phyloP scores from a whole-genome alignment of 2,329 filamentous ascomycete species.

The Exophiala calicioides region DNA sequence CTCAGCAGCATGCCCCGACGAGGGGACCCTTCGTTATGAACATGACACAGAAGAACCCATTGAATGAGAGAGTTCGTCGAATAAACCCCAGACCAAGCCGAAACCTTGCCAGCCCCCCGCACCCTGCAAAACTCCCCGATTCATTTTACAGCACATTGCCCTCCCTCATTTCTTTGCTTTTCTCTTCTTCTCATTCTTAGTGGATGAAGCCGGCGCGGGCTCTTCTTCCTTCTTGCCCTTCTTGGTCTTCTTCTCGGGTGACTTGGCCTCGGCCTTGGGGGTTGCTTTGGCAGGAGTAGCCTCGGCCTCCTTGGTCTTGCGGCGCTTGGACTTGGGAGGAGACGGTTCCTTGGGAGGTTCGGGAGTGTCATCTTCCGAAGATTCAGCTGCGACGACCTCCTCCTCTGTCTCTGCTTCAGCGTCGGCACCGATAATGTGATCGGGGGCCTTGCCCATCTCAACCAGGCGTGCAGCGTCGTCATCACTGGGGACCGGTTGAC shows the following conservation, averaged over 20 bases:
- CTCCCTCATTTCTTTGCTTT: constrained; percentile 28
- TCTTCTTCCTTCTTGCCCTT: constrained; percentile 50
- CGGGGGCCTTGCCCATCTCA: constrained; percentile 37
- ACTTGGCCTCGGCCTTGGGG: constrained; percentile 38
- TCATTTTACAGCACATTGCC: background rate
- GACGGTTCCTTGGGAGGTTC: constrained; percentile 45
- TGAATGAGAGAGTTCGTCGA: constrained; percentile 5
- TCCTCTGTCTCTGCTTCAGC: constrained; percentile 40
- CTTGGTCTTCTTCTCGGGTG: constrained; percentile 43
- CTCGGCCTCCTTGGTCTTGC: constrained; percentile 43
- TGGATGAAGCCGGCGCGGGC: constrained; percentile 20
- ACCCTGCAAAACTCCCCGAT: too few species aligned
- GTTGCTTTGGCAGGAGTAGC: constrained; percentile 40
- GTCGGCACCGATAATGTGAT: constrained; percentile 22
- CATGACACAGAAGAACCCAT: constrained; percentile 10
- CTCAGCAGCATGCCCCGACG: background rate
- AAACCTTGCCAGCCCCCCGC: constrained; percentile 14
- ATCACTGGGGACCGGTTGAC: constrained; percentile 46
- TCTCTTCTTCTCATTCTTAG: constrained; percentile 31
- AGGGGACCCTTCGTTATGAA: constrained; percentile 19
- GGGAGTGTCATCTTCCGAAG: constrained; percentile 38
- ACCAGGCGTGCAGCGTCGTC: constrained; percentile 48
- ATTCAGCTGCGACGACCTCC: constrained; percentile 37
- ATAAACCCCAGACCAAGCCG: constrained; percentile 3
- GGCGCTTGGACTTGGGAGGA: constrained; percentile 47